These are phyloP conservation scores for Pezicula rhizophila DNA, from an alignment of 2,329 filamentous ascomycete genomes.

Conservation along the genomic window DNA sequence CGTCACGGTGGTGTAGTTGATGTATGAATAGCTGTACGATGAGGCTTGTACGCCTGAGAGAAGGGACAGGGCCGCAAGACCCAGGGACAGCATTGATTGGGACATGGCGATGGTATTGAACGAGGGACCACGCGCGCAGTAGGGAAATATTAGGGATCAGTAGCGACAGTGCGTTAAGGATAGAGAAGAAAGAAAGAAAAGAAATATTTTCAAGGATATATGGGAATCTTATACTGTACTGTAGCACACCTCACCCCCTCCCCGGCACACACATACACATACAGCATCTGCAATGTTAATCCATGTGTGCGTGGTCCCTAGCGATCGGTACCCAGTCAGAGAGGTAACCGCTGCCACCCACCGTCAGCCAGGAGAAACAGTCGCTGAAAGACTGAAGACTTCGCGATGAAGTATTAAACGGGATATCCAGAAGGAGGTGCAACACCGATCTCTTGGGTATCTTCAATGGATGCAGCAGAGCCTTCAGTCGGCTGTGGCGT, in stretches of 20 bases:
- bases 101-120: neutral
- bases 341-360: too few relatives aligned
- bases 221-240: neutral
- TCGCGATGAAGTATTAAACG: too few relatives aligned
- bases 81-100: neutral
- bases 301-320: too few relatives aligned
- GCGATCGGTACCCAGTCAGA: too few relatives aligned
- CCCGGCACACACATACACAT: too few relatives aligned
- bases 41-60: neutral
- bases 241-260: neutral
- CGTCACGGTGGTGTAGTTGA: conserved; percentile 53
- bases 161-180: neutral
- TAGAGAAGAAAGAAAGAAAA: neutral
- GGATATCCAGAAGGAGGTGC: too few relatives aligned
- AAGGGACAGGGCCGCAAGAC: neutral
- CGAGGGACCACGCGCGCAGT: neutral
- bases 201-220: neutral
- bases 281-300: too few relatives aligned
- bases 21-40: conserved; percentile 42
- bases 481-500: too few relatives aligned
- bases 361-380: too few relatives aligned
- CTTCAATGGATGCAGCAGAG: too few relatives aligned
- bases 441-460: too few relatives aligned
- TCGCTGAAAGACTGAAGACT: too few relatives aligned
- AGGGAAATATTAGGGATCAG: neutral